Conservation (phyloP, 176 grass and related monocot species). For the Avena sativa region DNA sequence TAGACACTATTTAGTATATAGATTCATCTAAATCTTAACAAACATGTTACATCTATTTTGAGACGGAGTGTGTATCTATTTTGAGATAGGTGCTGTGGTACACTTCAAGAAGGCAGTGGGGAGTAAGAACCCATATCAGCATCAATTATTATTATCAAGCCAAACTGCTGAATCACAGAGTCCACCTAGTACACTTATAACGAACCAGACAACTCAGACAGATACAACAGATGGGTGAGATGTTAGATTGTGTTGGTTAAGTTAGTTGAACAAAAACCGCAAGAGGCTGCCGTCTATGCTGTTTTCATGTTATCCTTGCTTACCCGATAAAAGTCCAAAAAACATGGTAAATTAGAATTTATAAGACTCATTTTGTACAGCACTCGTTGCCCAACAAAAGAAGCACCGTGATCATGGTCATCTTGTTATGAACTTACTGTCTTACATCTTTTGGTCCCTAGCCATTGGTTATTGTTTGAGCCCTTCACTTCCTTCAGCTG, state of each 20-base stretch:
- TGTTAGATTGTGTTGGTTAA: neutral
- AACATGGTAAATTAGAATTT: too few species aligned
- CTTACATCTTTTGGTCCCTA: slow-evolving; percentile 37
- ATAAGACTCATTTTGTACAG: too few species aligned
- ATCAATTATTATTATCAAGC: neutral
- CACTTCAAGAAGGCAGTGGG: neutral
- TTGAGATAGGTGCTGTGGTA: too few species aligned
- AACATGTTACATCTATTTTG: too few species aligned
- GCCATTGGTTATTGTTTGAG: slow-evolving; percentile 14
- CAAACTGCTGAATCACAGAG: neutral
- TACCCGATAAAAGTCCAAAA: too few species aligned
- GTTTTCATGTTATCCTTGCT: too few species aligned
- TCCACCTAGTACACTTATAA: neutral
- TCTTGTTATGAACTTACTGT: slow-evolving; percentile 46
- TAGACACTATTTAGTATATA: too few species aligned
- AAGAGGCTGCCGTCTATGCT: neutral
- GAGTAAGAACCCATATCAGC: neutral
- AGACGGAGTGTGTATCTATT: too few species aligned
- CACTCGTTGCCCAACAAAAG: too few species aligned
- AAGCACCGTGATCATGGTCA: too few species aligned
- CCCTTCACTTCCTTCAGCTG: slow-evolving; percentile 24
- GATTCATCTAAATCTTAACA: too few species aligned
- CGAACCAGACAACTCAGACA: neutral
- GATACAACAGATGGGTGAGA: neutral
- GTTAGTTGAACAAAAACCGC: neutral